Evolutionary conservation across 345 rosid genomes (phyloP).

Genomic region (Luvunga scandens): DNA sequence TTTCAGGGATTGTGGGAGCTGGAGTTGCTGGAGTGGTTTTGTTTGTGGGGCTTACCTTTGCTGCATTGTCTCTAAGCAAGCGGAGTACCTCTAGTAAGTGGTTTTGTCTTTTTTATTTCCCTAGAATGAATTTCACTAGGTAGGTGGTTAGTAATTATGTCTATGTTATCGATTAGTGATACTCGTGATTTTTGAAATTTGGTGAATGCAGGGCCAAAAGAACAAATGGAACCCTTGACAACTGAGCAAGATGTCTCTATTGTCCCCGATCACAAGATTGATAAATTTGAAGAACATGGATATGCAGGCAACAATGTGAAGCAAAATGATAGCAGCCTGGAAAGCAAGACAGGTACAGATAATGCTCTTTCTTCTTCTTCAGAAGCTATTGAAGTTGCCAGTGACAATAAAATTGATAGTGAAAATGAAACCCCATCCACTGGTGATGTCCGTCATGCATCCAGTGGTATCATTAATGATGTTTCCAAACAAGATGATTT

Average conservation of each 20-base stretch:
- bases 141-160: not conserved
- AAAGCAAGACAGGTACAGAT: slow-evolving; percentile 29
- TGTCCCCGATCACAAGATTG: slow-evolving; percentile 36
- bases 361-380: slow-evolving; percentile 29
- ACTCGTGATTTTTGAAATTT: not conserved
- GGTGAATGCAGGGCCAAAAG: slow-evolving; percentile 49
- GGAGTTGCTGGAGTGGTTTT: slow-evolving; percentile 68
- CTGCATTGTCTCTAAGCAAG: slow-evolving; percentile 59
- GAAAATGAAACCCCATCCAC: slow-evolving; percentile 22
- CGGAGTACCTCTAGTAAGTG: slow-evolving; percentile 60
- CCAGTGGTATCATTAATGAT: slow-evolving; percentile 22
- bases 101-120: not conserved
- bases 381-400: slow-evolving; percentile 34
- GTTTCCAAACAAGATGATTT: slow-evolving; percentile 28
- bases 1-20: slow-evolving; percentile 82
- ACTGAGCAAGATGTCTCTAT: slow-evolving; percentile 51
- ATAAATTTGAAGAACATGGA: slow-evolving; percentile 30
- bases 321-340: slow-evolving; percentile 30
- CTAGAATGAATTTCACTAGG: not conserved
- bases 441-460: slow-evolving; percentile 22
- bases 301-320: slow-evolving; percentile 26
- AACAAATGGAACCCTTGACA: slow-evolving; percentile 66
- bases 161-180: not conserved
- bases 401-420: slow-evolving; percentile 28
- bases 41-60: slow-evolving; percentile 55